Evolutionary conservation across 108 stramenopile species (phyloP), one percentile per base, ranked within the genome.

Genomic region (Cyclotella distinguenda): DNA sequence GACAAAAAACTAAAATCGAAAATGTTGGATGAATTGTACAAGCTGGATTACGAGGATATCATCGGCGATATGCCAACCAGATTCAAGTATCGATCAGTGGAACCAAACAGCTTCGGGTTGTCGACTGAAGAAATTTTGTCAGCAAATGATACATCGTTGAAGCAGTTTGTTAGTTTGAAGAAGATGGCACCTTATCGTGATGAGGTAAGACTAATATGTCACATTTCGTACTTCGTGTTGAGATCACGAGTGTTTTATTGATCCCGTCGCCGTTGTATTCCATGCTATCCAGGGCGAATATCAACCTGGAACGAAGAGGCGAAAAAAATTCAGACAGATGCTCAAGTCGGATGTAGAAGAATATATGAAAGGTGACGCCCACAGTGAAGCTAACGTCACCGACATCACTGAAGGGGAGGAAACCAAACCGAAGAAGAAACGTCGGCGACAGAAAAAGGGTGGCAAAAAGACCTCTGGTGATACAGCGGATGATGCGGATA

Each of bases 21-120:
- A 73, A 74, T 91, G 76, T 74, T 82, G 69, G 95, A 97, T 40
- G 96, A 97, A 66, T 84, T 97, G 34, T 97, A 98, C 84, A 95
- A 96, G 66, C 90, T 99, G 9, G 99, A 98, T 77, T 99, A 98
- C 71, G 99, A 99, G 68, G 99, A 99, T 61, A 90, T 98, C 56
- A 88, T 98, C 58, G 98, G 92, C 10, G 97, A 89, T 36, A 84
- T 96, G 82, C 96, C 94, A 16, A 93, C 93, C 5, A 87, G 97
- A n/a, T 99, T 99, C 86, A 98, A 97, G 68, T 99, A 99, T 78
- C 82, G 94, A 6, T 68, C 86, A 38, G 99, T 99, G 6, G 88
- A 91, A 35, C 42, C 78, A 11, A 95, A 98, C 58, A 83, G 72
- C 66, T 99, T 86, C 69, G 99, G 99, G 6, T 73, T 99, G 56